These are phyloP conservation scores for Debaryomyces singareniensis DNA, from an alignment of 1,139 yeast genomes.

Conservation along the genomic window DNA sequence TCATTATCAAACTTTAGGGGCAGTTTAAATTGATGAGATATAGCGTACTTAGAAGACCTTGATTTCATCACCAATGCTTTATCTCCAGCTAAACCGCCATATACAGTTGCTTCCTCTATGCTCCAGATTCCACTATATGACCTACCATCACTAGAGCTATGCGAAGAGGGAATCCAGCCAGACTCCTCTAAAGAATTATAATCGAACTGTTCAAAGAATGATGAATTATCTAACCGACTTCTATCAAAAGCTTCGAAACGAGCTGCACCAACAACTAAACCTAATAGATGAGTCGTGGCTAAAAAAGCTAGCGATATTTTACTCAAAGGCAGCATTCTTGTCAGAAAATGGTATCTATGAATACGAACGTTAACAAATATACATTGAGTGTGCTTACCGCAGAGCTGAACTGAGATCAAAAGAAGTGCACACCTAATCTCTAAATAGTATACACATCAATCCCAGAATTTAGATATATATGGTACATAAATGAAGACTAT, in stretches of 20 bases:
- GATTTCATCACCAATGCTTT: conserved; percentile 70
- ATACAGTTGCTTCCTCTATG: conserved; percentile 45
- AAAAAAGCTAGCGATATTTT: too few relatives aligned
- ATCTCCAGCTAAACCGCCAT: conserved; percentile 58
- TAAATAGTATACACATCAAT: too few relatives aligned
- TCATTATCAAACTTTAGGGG: conserved; percentile 51
- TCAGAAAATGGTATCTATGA: too few relatives aligned
- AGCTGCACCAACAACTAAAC: too few relatives aligned
- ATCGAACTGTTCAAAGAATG: conserved; percentile 69
- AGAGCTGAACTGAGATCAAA: too few relatives aligned
- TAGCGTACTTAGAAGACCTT: conserved; percentile 76
- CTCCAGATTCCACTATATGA: conserved; percentile 71
- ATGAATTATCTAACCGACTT: conserved; percentile 22
- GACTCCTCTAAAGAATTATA: conserved; percentile 29
- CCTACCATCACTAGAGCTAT: conserved; percentile 48
- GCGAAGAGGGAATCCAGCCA: conserved; percentile 61
- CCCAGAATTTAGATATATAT: too few relatives aligned
- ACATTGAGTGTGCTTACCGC: too few relatives aligned
- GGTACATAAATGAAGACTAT: too few relatives aligned
- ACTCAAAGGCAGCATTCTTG: too few relatives aligned
- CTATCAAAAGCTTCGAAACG: conserved; percentile 9
- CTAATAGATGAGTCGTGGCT: too few relatives aligned
- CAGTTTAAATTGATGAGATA: conserved; percentile 50
- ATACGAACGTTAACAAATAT: too few relatives aligned
- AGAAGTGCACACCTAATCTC: too few relatives aligned